Percentiles rank a stretch among this genome's conserved stretches.
Evolutionary conservation across 2,329 filamentous ascomycete genomes (phyloP).

Genomic region (Xylariaceae sp.): DNA sequence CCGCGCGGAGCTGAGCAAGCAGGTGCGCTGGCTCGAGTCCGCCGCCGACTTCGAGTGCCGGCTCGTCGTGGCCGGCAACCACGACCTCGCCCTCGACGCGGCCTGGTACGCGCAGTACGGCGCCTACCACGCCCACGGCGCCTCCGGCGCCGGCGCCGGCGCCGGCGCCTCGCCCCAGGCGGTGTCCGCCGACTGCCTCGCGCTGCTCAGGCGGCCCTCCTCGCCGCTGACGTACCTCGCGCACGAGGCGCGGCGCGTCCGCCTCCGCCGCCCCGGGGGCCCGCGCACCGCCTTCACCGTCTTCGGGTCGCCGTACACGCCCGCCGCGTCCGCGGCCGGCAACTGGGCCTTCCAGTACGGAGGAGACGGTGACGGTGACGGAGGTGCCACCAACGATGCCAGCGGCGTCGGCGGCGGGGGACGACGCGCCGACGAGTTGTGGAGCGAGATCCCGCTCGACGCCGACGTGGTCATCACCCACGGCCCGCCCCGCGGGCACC

Average conservation of each 20-base stretch:
- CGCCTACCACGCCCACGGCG: slow-evolving; percentile 48
- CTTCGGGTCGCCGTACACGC: slow-evolving; percentile 65
- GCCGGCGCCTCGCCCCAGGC: slow-evolving; percentile 35
- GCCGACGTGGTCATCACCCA: slow-evolving; percentile 65
- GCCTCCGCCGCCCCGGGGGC: slow-evolving; percentile 44
- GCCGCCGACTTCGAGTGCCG: slow-evolving; percentile 62
- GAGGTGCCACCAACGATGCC: slow-evolving; percentile 6
- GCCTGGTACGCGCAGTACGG: slow-evolving; percentile 51
- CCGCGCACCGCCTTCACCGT: slow-evolving; percentile 56
- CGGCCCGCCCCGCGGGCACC: slow-evolving; percentile 54
- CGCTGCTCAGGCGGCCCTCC: slow-evolving; percentile 41
- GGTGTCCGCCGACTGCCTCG: slow-evolving; percentile 42
- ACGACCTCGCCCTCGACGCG: slow-evolving; percentile 65
- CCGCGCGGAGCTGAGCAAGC: slow-evolving; percentile 50
- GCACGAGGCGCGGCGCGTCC: slow-evolving; percentile 47
- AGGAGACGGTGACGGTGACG: slow-evolving; percentile 12
- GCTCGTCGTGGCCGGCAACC: slow-evolving; percentile 66
- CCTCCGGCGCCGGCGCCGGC: too few relatives aligned
- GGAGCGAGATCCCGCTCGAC: slow-evolving; percentile 53
- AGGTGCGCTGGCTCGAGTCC: slow-evolving; percentile 59
- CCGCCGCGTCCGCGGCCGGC: slow-evolving; percentile 23
- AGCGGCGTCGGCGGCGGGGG: slow-evolving; percentile 13
- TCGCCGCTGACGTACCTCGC: slow-evolving; percentile 51
- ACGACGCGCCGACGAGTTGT: slow-evolving; percentile 31
- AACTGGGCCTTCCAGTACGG: slow-evolving; percentile 63